These are phyloP conservation scores for Metroxylon sagu DNA, from an alignment of 176 grass and related monocot species.

Conservation along the genomic window DNA sequence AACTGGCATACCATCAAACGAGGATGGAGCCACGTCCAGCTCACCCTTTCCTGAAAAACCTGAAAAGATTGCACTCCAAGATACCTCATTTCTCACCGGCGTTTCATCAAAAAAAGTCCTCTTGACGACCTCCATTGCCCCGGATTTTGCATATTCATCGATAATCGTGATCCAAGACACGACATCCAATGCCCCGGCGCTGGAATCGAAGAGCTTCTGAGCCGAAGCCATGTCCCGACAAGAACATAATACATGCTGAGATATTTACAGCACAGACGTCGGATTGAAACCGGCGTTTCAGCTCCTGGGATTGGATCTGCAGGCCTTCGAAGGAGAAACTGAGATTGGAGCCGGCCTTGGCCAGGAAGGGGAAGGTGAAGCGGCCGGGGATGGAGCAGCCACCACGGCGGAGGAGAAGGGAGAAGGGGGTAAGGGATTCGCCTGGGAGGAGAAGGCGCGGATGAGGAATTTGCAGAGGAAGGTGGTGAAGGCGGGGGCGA, in stretches of 20 bases:
- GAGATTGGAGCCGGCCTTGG: conserved; percentile 4
- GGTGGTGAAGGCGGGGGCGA: conserved; percentile 40
- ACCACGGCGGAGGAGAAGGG: conserved; percentile 15
- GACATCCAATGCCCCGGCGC: conserved; percentile 31
- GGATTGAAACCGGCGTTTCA: conserved; percentile 35
- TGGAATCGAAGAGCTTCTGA: conserved; percentile 30
- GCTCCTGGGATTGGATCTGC: conserved; percentile 46
- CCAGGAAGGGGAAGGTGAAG: conserved; percentile 21
- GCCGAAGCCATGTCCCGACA: conserved; percentile 34
- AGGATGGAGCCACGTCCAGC: conserved; percentile 40
- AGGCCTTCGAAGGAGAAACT: conserved; percentile 22
- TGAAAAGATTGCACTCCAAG: conserved; percentile 53
- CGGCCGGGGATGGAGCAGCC: conserved; percentile 12
- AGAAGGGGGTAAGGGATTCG: conserved; percentile 4
- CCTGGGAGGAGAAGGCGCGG: conserved; percentile 23
- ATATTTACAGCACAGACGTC: conserved; percentile 47
- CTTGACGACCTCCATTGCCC: conserved; percentile 27
- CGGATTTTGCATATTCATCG: conserved; percentile 33
- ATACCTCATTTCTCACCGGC: conserved; percentile 44
- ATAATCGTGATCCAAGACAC: conserved; percentile 69
- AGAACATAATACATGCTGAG: conserved; percentile 42
- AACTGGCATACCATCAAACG: conserved; percentile 55
- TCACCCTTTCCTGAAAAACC: conserved; percentile 35
- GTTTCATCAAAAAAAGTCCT: conserved; percentile 35
- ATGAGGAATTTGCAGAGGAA: conserved; percentile 68